Percentiles rank a stretch among this genome's conserved stretches.
phyloP scores from a whole-genome alignment of 2,329 filamentous ascomycete species.

The Ceratocystis papillata region DNA sequence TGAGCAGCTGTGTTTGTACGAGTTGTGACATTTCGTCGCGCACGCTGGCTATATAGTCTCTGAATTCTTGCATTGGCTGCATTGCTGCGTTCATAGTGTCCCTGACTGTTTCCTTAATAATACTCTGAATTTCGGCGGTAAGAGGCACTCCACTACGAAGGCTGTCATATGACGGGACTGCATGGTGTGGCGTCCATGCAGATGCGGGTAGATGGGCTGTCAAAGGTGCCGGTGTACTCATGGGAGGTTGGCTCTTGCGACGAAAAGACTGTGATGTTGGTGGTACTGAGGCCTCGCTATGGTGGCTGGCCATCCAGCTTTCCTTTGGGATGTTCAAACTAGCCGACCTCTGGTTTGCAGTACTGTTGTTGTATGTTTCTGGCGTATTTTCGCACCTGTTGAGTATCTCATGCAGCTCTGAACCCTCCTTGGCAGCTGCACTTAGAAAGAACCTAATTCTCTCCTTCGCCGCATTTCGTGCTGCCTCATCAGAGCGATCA shows the following conservation, averaged over 20 bases:
- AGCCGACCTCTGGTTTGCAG: not conserved
- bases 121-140: not conserved
- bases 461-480: constrained; percentile 26
- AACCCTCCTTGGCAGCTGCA: constrained; percentile 28
- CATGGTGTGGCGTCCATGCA: not conserved
- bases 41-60: not conserved
- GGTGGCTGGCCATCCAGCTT: not conserved
- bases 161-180: not conserved
- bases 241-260: not conserved
- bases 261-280: not conserved
- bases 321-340: not conserved
- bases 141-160: not conserved
- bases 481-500: constrained; percentile 26
- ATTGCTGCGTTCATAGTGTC: constrained; percentile 9
- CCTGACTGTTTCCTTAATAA: not conserved
- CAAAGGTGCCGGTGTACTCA: constrained; percentile 2
- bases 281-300: not conserved
- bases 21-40: not conserved
- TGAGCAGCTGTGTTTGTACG: not conserved
- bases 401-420: constrained; percentile 22
- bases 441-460: constrained; percentile 28
- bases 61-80: constrained; percentile 7
- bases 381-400: not conserved
- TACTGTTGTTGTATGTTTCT: not conserved
- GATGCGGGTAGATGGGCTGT: constrained; percentile 4